Conservation (phyloP, 495 filamentous ascomycete genomes). For the Neurospora sublineolata region DNA sequence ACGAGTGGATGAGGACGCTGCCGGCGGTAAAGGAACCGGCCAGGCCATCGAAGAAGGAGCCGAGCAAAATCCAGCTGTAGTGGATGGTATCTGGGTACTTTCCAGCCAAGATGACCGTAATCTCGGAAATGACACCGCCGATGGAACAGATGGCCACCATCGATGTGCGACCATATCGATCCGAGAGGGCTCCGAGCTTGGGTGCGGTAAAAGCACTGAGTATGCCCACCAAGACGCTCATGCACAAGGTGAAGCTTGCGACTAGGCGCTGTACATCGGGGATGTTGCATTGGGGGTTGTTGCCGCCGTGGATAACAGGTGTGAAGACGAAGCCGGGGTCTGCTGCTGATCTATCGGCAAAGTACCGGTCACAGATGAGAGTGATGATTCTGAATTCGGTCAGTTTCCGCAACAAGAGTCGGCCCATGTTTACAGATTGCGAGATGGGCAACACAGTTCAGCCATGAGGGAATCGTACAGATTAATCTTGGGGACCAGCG, state of each 20-base stretch:
- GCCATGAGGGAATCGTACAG: constrained; percentile 28
- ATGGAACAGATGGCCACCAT: constrained; percentile 56
- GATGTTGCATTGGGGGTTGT: constrained; percentile 61
- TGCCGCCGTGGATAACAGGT: constrained; percentile 52
- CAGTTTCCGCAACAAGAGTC: not conserved
- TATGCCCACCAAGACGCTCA: constrained; percentile 58
- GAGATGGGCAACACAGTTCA: not conserved
- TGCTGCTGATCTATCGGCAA: constrained; percentile 43
- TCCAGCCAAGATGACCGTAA: constrained; percentile 64
- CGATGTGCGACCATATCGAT: constrained; percentile 70
- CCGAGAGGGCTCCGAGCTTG: constrained; percentile 73
- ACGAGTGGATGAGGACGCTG: constrained; percentile 71
- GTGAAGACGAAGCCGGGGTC: constrained; percentile 50
- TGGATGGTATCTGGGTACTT: constrained; percentile 58
- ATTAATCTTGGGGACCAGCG: constrained; percentile 68
- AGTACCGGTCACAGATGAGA: constrained; percentile 72
- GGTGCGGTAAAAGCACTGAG: constrained; percentile 68
- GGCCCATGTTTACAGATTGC: not conserved
- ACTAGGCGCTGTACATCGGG: constrained; percentile 63
- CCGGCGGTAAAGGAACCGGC: constrained; percentile 76
- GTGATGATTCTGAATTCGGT: constrained; percentile 44
- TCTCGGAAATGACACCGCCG: constrained; percentile 57
- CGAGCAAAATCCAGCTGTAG: constrained; percentile 63
- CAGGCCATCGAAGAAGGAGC: constrained; percentile 65
- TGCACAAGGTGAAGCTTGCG: constrained; percentile 62